Conservation (phyloP, 441 rosid species). For the Populus hybrid region DNA sequence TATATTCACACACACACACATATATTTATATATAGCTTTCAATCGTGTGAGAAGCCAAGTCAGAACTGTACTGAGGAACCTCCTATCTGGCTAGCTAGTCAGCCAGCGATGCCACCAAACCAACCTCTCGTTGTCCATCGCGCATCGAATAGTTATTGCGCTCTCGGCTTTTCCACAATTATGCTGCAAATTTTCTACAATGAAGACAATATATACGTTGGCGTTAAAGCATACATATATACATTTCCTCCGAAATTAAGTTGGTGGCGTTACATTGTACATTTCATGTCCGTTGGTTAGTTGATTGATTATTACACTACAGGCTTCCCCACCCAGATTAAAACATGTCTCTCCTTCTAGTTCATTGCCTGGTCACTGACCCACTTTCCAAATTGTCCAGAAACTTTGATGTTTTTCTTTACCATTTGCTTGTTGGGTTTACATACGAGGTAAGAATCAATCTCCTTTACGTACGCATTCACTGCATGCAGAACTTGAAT, state of each 20-base stretch:
- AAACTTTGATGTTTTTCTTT: no score
- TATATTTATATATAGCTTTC: no score
- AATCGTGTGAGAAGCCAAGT: no score
- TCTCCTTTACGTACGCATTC: no score
- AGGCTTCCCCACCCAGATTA: neutral
- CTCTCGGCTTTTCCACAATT: neutral
- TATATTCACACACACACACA: no score
- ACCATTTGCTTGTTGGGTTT: no score
- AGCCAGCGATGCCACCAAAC: no score
- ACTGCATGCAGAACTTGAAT: no score
- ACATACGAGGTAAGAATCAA: no score
- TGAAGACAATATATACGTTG: neutral
- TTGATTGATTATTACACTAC: neutral
- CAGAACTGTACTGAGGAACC: no score
- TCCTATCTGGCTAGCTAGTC: no score
- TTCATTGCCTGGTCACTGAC: neutral
- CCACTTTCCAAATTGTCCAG: neutral
- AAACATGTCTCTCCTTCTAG: neutral
- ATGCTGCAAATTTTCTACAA: constrained; percentile 10
- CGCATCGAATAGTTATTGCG: neutral
- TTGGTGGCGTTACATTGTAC: neutral
- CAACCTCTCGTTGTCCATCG: constrained; percentile 1
- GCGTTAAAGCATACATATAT: neutral
- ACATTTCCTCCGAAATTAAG: neutral
- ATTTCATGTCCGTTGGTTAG: neutral